Evolutionary conservation across 2,329 filamentous ascomycete genomes (phyloP), one percentile per base, ranked within the genome.

Genomic region (Epichloe sp.): DNA sequence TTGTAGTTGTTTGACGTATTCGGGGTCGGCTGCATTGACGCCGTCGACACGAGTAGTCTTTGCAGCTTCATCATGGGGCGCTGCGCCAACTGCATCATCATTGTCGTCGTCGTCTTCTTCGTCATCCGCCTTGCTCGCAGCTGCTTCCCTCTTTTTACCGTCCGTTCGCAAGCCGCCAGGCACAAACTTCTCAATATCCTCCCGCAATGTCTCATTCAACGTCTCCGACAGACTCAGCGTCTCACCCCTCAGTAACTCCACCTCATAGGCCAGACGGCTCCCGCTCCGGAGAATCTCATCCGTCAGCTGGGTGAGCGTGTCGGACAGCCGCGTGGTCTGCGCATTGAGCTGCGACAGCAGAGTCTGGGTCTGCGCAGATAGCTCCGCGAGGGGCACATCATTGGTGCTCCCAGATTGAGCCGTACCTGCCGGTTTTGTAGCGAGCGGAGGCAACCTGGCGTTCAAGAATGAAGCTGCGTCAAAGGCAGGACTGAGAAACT

Each of bases 271-370:
- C 52, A 98, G 72, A 4, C 91, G 79, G 56, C 87, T 88, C 26
- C 90, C 88, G 61, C 88, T 90, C 52, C 93, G 80, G 55, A 98
- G 69, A 56, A 98, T 97, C 58, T 97, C 93, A 66, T 98, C 91
- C 11, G 93, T 96, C 53, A 97, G 74, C 61, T 91, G 84, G 35
- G 89, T 95, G 52, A 98, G 76, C 44, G 83, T 86, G 50, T 77
- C 82, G 14, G 89, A 88, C 7, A 96, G 73, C 44, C 89, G 80
- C 17, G 88, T 85, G 2, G 89, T 95, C 64, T 96, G 88, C 8
- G 88, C 85, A 62, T 87, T 94, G 61, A 97, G 80, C 62, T 91
- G 86, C 1, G 89, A 87, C 45, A 96, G 76, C n/a, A 94, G 76
- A 3, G 82, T 76, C 67, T 96, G 90, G 1, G 90, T 85, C 62